phyloP scores from a whole-genome alignment of 768 basidiomycete genomes.

The Boletus edulis region DNA sequence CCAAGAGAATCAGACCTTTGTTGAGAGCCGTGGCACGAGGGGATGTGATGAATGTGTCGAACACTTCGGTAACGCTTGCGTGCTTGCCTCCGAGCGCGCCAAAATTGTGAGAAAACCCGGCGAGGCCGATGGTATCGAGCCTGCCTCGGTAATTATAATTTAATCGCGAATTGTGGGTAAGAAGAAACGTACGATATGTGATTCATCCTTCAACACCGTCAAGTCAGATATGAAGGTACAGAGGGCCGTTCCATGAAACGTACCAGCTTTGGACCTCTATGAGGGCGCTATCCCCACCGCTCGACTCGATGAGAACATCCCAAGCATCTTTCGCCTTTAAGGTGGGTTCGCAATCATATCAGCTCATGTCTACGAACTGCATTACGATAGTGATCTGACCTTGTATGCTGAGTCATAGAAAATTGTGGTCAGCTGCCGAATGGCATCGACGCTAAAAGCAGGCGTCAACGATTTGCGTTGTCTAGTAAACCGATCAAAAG shows the following conservation, averaged over 20 bases:
- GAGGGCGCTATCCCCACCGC: conserved; percentile 13
- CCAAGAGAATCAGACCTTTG: conserved; percentile 34
- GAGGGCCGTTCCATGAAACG: background rate
- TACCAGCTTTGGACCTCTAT: conserved; percentile 39
- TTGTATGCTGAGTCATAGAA: conserved; percentile 38
- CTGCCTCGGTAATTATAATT: conserved; percentile 22
- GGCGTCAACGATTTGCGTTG: conserved; percentile 38
- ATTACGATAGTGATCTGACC: background rate
- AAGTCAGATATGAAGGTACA: background rate
- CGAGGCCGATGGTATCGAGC: conserved; percentile 56
- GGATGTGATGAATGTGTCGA: conserved; percentile 35
- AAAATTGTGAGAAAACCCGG: conserved; percentile 60
- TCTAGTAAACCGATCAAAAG: conserved; percentile 8
- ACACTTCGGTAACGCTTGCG: conserved; percentile 38
- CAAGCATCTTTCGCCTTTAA: conserved; percentile 30
- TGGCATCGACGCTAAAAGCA: conserved; percentile 38
- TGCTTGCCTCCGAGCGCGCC: conserved; percentile 48
- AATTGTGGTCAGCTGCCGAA: conserved; percentile 34
- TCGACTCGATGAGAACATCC: conserved; percentile 26
- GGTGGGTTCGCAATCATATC: background rate
- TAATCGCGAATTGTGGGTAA: background rate
- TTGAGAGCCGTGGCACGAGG: conserved; percentile 22
- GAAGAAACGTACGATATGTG: conserved; percentile 28
- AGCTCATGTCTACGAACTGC: background rate
- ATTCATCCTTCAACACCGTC: conserved; percentile 28